Evolutionary conservation across 768 basidiomycete genomes (phyloP).

Genomic region (Lactarius indigo): DNA sequence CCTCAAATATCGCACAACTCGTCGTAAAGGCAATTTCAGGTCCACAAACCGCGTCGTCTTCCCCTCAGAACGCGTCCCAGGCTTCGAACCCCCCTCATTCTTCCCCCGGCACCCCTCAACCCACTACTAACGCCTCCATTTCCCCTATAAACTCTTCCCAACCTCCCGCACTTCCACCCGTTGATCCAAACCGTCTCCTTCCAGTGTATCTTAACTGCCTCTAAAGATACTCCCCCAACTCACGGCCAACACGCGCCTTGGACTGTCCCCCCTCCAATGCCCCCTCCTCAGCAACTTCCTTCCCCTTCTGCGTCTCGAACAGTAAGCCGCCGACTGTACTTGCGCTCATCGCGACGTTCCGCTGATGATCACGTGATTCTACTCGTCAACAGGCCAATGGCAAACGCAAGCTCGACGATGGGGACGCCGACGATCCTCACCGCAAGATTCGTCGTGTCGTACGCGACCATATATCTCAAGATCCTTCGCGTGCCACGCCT

Average conservation of each 20-base stretch:
- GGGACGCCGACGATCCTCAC: slow-evolving; percentile 59
- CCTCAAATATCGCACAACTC: slow-evolving; percentile 24
- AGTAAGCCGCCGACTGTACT: slow-evolving; percentile 14
- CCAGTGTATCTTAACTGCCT: slow-evolving; percentile 29
- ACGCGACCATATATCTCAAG: slow-evolving; percentile 75
- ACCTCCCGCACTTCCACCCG: slow-evolving; percentile 19
- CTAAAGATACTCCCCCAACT: slow-evolving; percentile 19
- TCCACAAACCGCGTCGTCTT: slow-evolving; percentile 28
- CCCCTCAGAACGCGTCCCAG: slow-evolving; percentile 36
- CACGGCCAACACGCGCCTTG: slow-evolving; percentile 28
- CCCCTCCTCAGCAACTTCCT: slow-evolving; percentile 19
- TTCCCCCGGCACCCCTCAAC: slow-evolving; percentile 31
- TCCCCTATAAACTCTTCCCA: slow-evolving; percentile 35
- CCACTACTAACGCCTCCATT: slow-evolving; percentile 32
- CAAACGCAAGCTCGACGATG: slow-evolving; percentile 74
- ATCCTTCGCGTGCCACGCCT: slow-evolving; percentile 70
- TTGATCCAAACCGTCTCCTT: slow-evolving; percentile 25
- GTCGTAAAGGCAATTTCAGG: slow-evolving; percentile 26
- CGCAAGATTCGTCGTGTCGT: slow-evolving; percentile 82
- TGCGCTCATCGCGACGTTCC: neutral
- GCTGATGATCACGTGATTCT: slow-evolving; percentile 22
- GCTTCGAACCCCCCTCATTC: slow-evolving; percentile 31
- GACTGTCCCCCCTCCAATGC: slow-evolving; percentile 16
- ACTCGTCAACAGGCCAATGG: slow-evolving; percentile 35
- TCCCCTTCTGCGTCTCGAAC: slow-evolving; percentile 20